Evolutionary conservation across 129 eudicot species (phyloP), one percentile per base, ranked within the genome.

Genomic region (Flaveria trinervia): DNA sequence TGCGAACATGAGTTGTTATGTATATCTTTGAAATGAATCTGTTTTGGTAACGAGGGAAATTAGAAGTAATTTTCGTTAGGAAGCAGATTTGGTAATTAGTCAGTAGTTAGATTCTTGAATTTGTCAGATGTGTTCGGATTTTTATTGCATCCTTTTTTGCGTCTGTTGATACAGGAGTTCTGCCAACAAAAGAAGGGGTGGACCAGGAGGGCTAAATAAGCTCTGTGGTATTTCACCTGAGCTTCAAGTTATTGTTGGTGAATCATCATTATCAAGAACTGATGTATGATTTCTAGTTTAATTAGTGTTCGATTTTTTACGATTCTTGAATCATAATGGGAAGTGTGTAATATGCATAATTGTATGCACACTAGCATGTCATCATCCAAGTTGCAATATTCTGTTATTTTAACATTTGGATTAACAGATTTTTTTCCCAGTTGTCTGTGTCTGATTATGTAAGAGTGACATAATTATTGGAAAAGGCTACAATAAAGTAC

Each of bases 131-230:
- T 1, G 46, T 51, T 33, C 9, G 44, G 48, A 26, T 41, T 4
- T 51, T 8, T 50, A 25, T 9, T 55, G 67, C 74, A 50, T 66
- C n/a, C 18, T 23, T 49, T 46, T 26, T 56, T 54, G 17, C 68
- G 11, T 0, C 55, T 77, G n/a, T 60, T 67, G 43, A 55, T 39
- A 51, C 85, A 92, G 97, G 79, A 85, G 89, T 71, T 81, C 87
- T 55, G 75, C 84, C 1, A 83, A 78, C 30, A 92, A 92, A 83
- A 89, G 93, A 82, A 92, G 88, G 87, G 98, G 98, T 54, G 94
- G 98, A n/a, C 90, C 98, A 70, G 98, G 98, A 61, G 98, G 98
- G 1, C 72, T 90, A 25, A 92, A 86, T 81, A 90, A 92, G 79
- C 89, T 90, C 23, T 92, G 98, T 76, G 94, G 96, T 75, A 90